Evolutionary conservation across 257 asterid species (phyloP), one percentile per base, ranked within the genome.

Genomic region (Solanum ahanhuiri): DNA sequence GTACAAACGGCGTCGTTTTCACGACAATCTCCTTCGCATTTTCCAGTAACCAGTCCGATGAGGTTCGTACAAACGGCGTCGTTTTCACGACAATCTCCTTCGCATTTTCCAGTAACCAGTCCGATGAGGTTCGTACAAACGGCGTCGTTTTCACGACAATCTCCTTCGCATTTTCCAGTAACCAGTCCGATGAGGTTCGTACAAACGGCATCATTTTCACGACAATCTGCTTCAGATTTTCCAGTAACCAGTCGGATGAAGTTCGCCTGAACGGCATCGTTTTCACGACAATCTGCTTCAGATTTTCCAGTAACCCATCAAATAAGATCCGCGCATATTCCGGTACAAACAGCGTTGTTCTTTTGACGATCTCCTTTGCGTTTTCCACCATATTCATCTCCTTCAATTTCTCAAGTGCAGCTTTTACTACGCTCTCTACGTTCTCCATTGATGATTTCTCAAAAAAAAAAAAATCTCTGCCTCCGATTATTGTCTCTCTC

Each of bases 381-480:
- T 86, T 60, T 57, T 70, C 88, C 22, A 72, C 70, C 11, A 75
- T 37, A 12, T 75, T 75, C 18, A 86, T 72, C 28, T 89, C 85
- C 87, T 86, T 84, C 82, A 89, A 41, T 83, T 86, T 89, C 66
- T 87, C 88, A 54, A 10, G n/a, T 83, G 76, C 60, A 73, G 77
- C 67, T 22, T 43, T 35, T 43, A 33, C 9, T 7, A 43, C 15
- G 9, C 33, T 30, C 31, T 30, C 31, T 30, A 30, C 2, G 31
- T 75, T 70, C 85, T 22, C 81, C 81, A 35, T 73, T 30, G 39
- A 30, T 15, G 0, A 64, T 66, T 23, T 64, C 25, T 11, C 51
- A 43, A 12, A 48, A 45, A 45, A 45, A 45, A 18, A 0, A 51
- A 17, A 51, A 2, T 5, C 28, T 60, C 7, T 64, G 72, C 34